These are phyloP conservation scores for Pulveroboletus ravenelii DNA, from an alignment of 768 basidiomycete genomes.

Conservation along the genomic window DNA sequence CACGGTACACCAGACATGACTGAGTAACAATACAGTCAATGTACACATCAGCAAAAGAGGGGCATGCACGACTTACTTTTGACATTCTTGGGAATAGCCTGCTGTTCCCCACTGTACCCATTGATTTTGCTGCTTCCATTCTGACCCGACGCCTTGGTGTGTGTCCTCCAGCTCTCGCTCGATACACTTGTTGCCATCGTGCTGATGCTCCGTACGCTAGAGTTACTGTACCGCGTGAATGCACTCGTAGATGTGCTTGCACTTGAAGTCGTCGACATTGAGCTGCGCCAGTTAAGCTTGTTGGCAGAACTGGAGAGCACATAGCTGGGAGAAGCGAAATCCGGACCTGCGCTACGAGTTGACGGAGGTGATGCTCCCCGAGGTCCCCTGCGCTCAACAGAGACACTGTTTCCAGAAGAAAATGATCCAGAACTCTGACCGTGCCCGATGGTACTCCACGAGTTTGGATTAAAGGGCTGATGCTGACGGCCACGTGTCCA, in stretches of 20 bases:
- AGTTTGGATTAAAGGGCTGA: constrained; percentile 14
- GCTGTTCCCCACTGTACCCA: constrained; percentile 22
- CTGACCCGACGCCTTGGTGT: constrained; percentile 21
- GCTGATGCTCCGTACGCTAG: constrained; percentile 66
- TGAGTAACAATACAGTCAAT: constrained; percentile 26
- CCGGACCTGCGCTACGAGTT: constrained; percentile 47
- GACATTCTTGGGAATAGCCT: constrained; percentile 60
- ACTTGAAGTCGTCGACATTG: constrained; percentile 64
- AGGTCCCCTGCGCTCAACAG: constrained; percentile 33
- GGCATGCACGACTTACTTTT: constrained; percentile 59
- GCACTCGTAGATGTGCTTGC: constrained; percentile 65
- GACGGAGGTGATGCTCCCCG: constrained; percentile 59
- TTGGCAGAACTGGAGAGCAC: constrained; percentile 44
- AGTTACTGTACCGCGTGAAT: constrained; percentile 73
- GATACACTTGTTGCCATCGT: constrained; percentile 81
- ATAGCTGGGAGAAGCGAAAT: constrained; percentile 53
- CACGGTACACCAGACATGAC: constrained; percentile 77
- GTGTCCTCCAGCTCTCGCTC: constrained; percentile 66
- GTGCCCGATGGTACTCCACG: constrained; percentile 16
- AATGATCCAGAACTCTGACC: constrained; percentile 9
- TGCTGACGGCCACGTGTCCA: constrained; percentile 49
- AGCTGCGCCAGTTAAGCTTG: constrained; percentile 68
- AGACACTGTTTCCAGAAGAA: constrained; percentile 7
- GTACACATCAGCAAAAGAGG: neutral
- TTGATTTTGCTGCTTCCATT: constrained; percentile 9